Percentiles rank a stretch among this genome's conserved stretches.
Evolutionary conservation across 2,329 filamentous ascomycete species (phyloP).

Genomic region (Fusarium sp.): DNA sequence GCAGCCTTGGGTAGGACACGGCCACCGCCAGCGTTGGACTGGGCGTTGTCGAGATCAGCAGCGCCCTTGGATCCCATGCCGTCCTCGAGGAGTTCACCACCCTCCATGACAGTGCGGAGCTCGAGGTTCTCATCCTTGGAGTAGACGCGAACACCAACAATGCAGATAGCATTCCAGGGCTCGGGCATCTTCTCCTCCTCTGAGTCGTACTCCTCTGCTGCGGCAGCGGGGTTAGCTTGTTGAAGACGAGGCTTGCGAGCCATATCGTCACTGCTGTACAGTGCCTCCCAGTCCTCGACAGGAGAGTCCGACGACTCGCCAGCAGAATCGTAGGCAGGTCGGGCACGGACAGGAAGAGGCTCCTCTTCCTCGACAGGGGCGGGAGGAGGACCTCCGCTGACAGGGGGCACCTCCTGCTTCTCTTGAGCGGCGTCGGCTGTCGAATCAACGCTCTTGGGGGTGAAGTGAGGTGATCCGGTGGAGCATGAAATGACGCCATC

Average conservation of each 20-base stretch:
- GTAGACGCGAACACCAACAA: constrained; percentile 71
- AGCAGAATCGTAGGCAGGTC: constrained; percentile 56
- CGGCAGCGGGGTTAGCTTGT: constrained; percentile 50
- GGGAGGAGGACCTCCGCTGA: constrained; percentile 43
- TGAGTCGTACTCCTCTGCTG: constrained; percentile 58
- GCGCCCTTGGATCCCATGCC: constrained; percentile 68
- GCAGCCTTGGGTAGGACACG: constrained; percentile 44
- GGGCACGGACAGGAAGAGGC: constrained; percentile 35
- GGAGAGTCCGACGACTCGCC: constrained; percentile 70
- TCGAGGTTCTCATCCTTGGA: constrained; percentile 66
- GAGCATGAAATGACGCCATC: constrained; percentile 46
- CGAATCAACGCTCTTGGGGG: constrained; percentile 49
- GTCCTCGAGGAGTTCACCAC: constrained; percentile 62
- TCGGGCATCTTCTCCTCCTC: constrained; percentile 68
- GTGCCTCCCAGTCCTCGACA: constrained; percentile 67
- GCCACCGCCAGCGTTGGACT: constrained; percentile 64
- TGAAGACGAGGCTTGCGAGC: constrained; percentile 60
- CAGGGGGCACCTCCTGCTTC: constrained; percentile 51
- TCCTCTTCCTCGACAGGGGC: constrained; percentile 33
- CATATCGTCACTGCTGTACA: constrained; percentile 69
- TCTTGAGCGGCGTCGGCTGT: constrained; percentile 40
- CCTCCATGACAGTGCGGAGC: constrained; percentile 67
- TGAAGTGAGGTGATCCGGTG: constrained; percentile 48
- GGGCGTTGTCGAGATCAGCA: constrained; percentile 66
- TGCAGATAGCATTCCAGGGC: constrained; percentile 72